Conservation (phyloP, 2,329 filamentous ascomycete genomes). For the Ophiosphaerella narmari region DNA sequence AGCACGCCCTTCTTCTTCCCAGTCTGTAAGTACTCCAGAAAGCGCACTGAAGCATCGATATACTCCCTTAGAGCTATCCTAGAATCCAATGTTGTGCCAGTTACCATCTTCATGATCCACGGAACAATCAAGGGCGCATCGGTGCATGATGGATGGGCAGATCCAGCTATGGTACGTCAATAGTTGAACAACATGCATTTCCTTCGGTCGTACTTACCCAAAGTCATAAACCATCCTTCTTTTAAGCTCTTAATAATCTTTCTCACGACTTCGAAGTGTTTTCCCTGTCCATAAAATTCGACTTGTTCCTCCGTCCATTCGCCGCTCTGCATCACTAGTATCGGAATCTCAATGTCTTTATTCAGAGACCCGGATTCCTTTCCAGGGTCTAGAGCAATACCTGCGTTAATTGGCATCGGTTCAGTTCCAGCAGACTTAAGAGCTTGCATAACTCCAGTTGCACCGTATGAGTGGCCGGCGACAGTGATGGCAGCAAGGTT, state of each 20-base stretch:
- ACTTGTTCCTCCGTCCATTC: conserved; percentile 64
- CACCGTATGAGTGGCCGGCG: conserved; percentile 69
- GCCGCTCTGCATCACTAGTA: conserved; percentile 66
- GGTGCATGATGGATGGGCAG: conserved; percentile 66
- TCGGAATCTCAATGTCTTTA: conserved; percentile 60
- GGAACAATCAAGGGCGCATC: conserved; percentile 70
- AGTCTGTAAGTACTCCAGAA: conserved; percentile 55
- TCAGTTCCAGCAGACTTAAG: conserved; percentile 56
- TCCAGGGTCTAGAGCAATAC: conserved; percentile 68
- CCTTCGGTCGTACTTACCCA: conserved; percentile 26
- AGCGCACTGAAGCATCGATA: conserved; percentile 62
- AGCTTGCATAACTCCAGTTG: conserved; percentile 65
- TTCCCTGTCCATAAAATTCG: conserved; percentile 63
- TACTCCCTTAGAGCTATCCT: conserved; percentile 64
- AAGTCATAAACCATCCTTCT: conserved; percentile 53
- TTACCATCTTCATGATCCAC: conserved; percentile 63
- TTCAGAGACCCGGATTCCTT: conserved; percentile 68
- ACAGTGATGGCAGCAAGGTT: conserved; percentile 61
- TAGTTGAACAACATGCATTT: neutral
- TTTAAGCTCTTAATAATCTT: conserved; percentile 58
- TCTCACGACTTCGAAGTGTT: conserved; percentile 67
- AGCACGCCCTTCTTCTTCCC: conserved; percentile 55
- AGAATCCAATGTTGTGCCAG: conserved; percentile 63
- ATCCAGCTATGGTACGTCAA: conserved; percentile 25
- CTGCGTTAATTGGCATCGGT: conserved; percentile 58